Evolutionary conservation across 352 stramenopile species (phyloP), one percentile per base, ranked within the genome.

Genomic region (Phytophthora kernoviae): DNA sequence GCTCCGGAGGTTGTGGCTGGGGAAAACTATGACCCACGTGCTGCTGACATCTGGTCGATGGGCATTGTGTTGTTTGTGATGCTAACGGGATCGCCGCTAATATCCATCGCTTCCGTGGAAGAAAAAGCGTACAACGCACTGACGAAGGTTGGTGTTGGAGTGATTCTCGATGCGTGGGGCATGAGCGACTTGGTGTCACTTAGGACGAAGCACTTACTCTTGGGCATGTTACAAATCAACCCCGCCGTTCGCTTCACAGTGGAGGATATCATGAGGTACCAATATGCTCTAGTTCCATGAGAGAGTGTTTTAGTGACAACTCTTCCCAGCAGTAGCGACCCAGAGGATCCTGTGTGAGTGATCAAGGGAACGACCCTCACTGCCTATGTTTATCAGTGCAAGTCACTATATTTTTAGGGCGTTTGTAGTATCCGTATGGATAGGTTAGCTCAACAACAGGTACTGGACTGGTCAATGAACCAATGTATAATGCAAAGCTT

Each of bases 61-160:
- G 74, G 77, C 1, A 68, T 87, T 39, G 72, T 87, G 43, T 46
- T 85, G 21, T 88, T 85, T 53, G 72, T 85, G 41, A 72, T 88
- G 64, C 21, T 88, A 14, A 79, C 75, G 7, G 75, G 78, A 0
- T 79, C 73, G 0, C 75, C 73, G 17, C 61, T 82, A 2, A 59
- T 62, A 15, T 46, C 64, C 1, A 65, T 58, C 17, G 73, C 73
- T 0, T 68, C 67, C 5, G 27, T 52, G 1, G 47, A 68, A 6
- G 70, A 79, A 18, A 62, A 64, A 15, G 54, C 58, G 2, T 67
- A 73, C 22, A 56, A 41, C 20, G 58, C 62, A 20, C 36, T 76
- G 27, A 17, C 39, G 41, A 34, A 51, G 11, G 69, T 73, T 39
- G 76, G 76, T 5, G 54, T 86, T 33, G 39, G 20, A 4, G 70